Evolutionary conservation across 2,329 filamentous ascomycete species (phyloP), one percentile per base, ranked within the genome.

Genomic region (Stagonosporopsis rhizophila): DNA sequence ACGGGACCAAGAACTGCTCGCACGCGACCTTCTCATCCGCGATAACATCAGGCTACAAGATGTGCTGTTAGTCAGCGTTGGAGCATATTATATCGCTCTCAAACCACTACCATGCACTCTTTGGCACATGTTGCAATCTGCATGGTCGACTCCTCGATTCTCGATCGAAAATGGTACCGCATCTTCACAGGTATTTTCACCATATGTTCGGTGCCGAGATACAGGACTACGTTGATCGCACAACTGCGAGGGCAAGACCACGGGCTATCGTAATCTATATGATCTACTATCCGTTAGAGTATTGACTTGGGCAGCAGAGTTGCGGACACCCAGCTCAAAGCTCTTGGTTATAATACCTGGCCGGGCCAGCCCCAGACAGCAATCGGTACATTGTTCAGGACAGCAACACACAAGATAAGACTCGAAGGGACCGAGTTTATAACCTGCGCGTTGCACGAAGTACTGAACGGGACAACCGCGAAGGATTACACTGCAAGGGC

Each of bases 271-370:
- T 76, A 15, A 63, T 75, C 4, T 76, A 73, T 52, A 76, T 75
- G 73, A 77, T 77, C 32, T 77, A 76, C 58, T 76, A 64, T 48
- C 74, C 74, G 0, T 63, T 76, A 4, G 72, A 76, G 55, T 51
- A 59, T 2, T 53, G 64, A 0, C 50, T 65, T 6, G 64, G 66
- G 1, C 70, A 75, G 38, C 41, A 51, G 25, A 68, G 73, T 32
- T 77, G 75, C 73, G 1, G 71, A 74, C 55, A 7, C 48, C 15
- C 67, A 70, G 37, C 59, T 77, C 15, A 71, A 60, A 37, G 53
- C 62, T 1, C 40, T 77, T 22, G 68, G 73, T 7, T 77, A 77
- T 44, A 65, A 70, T 32, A 59, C 52, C 3, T 60, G 60, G 45
- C 72, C 74, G 6, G 56, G 34, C 1, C 68, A 72, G 48, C 47